These are phyloP conservation scores for Psophocarpus tetragonolobus DNA, from an alignment of 306 rosid species.

Conservation along the genomic window DNA sequence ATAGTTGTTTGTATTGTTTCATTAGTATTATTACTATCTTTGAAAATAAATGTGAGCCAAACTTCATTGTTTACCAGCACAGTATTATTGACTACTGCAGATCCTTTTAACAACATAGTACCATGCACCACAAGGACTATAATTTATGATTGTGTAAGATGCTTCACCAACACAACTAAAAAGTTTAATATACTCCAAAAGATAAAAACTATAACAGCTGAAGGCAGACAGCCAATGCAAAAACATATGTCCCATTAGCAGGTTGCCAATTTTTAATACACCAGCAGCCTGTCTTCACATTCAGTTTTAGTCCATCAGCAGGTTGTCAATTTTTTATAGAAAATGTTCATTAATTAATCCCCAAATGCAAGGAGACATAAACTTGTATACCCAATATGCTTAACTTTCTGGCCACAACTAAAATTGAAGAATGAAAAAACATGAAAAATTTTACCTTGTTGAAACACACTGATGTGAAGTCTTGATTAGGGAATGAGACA, in stretches of 20 bases:
- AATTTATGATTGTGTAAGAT: neutral
- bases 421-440: neutral
- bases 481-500: neutral
- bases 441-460: neutral
- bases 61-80: neutral
- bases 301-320: neutral
- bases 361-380: neutral
- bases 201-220: neutral
- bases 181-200: neutral
- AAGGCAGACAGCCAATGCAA: neutral
- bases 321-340: neutral
- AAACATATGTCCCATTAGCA: no score
- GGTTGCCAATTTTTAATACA: no score
- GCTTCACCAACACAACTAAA: neutral
- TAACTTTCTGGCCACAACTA: no score
- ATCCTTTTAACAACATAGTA: neutral
- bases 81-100: neutral
- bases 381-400: neutral
- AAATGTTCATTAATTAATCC: neutral
- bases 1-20: constrained; percentile 5
- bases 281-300: neutral
- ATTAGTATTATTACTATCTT: neutral
- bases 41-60: neutral
- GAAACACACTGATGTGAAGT: neutral
- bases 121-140: neutral